These are phyloP conservation scores for Podaxis rugospora DNA, from an alignment of 768 basidiomycete genomes.

Conservation along the genomic window DNA sequence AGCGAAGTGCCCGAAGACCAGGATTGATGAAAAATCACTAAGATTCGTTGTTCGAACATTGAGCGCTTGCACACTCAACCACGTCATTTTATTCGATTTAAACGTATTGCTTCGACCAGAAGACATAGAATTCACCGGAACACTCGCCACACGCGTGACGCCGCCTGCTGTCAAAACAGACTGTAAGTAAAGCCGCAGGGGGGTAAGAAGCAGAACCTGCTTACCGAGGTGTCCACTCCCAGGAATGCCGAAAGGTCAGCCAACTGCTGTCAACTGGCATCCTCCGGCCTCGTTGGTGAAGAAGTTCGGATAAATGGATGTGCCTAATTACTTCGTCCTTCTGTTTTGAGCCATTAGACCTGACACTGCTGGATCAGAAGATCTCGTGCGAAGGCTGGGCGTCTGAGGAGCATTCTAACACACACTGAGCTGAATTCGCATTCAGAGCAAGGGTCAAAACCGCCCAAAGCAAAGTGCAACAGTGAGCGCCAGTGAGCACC, in stretches of 20 bases:
- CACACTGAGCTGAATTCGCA: background rate
- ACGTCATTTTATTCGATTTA: too few relatives aligned
- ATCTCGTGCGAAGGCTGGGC: background rate
- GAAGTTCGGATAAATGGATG: conserved; percentile 8
- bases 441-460: too few relatives aligned
- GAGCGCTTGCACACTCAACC: too few relatives aligned
- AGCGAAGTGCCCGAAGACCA: background rate
- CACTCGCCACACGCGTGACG: too few relatives aligned
- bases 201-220: background rate
- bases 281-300: background rate
- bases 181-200: background rate
- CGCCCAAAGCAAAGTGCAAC: too few relatives aligned
- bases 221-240: background rate
- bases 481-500: background rate
- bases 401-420: background rate
- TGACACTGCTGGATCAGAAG: background rate
- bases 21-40: too few relatives aligned
- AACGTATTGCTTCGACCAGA: too few relatives aligned
- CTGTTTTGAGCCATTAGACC: background rate
- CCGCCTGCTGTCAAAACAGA: background rate
- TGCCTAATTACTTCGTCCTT: conserved; percentile 4
- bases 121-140: too few relatives aligned
- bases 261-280: background rate
- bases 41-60: too few relatives aligned
- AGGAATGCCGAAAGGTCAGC: background rate